These are phyloP conservation scores for Solanum megistacrolobum DNA, from an alignment of 257 asterid species.

Conservation along the genomic window DNA sequence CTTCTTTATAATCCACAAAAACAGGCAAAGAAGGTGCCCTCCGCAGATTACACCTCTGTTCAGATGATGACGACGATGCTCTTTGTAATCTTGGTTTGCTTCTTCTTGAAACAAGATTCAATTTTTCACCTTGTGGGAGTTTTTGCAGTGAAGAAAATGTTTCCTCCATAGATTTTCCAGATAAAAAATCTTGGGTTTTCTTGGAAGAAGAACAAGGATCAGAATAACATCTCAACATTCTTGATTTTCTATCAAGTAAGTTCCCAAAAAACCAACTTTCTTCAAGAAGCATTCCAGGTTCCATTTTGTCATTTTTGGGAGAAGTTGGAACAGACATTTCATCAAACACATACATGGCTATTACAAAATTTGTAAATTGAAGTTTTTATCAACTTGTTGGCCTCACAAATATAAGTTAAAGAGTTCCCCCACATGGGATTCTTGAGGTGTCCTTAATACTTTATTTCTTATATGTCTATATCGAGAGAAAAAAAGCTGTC, in stretches of 20 bases:
- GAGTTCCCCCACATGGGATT: constrained; percentile 13
- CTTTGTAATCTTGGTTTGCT: neutral
- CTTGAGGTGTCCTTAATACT: constrained; percentile 6
- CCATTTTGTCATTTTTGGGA: constrained; percentile 11
- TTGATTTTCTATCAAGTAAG: constrained; percentile 31
- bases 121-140: neutral
- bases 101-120: neutral
- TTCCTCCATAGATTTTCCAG: constrained; percentile 2
- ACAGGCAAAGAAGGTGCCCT: constrained; percentile 37
- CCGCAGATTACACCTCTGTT: neutral
- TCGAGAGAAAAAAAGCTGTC: constrained; percentile 28
- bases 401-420: neutral
- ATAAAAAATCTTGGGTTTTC: neutral
- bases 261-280: constrained; percentile 73
- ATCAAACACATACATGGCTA: constrained; percentile 21
- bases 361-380: neutral
- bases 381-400: neutral
- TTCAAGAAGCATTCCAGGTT: constrained; percentile 51
- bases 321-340: constrained; percentile 3
- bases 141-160: neutral
- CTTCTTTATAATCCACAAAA: constrained; percentile 1
- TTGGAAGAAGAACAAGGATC: constrained; percentile 31
- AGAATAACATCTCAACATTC: constrained; percentile 39
- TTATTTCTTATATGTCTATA: constrained; percentile 10
- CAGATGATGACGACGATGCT: neutral